A percentile compares a stretch with the other conserved stretches of the same genome.
Evolutionary conservation across 768 basidiomycete genomes (phyloP).

Genomic region (Peribolospora baueri): DNA sequence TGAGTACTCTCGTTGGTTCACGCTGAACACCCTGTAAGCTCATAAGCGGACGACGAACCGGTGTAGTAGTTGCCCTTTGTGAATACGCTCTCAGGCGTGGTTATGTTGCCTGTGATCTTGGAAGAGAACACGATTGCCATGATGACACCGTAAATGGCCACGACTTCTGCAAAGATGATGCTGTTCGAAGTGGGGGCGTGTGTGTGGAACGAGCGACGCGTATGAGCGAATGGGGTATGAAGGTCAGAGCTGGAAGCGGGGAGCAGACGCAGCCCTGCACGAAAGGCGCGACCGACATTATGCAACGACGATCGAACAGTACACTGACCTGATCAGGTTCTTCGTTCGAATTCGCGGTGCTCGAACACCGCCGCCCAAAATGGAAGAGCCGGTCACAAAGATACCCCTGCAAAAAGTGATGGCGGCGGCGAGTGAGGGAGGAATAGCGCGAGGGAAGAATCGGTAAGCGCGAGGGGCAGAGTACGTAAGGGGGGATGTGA

Average conservation of each 20-base stretch:
- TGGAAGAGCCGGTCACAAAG: slow-evolving; percentile 86
- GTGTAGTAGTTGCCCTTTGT: slow-evolving; percentile 80
- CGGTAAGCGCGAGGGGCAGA: no score
- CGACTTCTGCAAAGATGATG: slow-evolving; percentile 98
- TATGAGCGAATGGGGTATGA: background rate
- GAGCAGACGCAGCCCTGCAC: no score
- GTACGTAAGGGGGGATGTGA: no score
- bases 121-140: slow-evolving; percentile 89
- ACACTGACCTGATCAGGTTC: slow-evolving; percentile 71
- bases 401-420: slow-evolving; percentile 47
- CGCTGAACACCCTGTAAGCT: background rate
- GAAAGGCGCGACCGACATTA: background rate
- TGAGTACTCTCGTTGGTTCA: no score
- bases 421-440: no score
- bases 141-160: slow-evolving; percentile 93
- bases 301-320: background rate
- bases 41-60: slow-evolving; percentile 23
- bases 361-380: slow-evolving; percentile 83
- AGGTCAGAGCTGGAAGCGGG: no score
- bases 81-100: slow-evolving; percentile 46
- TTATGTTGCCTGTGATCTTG: slow-evolving; percentile 29
- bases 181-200: slow-evolving; percentile 23
- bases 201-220: background rate
- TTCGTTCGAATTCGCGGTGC: slow-evolving; percentile 86
- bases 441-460: no score